Percentiles rank a stretch among this genome's conserved stretches.
phyloP scores from a whole-genome alignment of 345 rosid species.

The Corymbia maculata region DNA sequence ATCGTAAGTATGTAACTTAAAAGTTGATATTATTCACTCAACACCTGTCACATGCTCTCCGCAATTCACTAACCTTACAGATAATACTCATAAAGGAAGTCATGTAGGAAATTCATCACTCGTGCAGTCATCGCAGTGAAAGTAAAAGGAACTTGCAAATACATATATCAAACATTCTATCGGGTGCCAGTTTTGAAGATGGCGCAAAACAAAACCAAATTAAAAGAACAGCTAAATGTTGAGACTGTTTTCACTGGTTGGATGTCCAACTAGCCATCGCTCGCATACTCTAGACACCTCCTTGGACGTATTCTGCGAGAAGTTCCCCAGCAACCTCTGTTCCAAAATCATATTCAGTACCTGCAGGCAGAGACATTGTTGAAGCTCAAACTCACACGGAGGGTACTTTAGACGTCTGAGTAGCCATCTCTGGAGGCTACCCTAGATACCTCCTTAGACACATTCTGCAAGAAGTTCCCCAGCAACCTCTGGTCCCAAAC shows the following conservation, averaged over 20 bases:
- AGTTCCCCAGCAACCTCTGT: too few species aligned
- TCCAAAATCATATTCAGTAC: too few species aligned
- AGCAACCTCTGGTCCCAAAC: constrained; percentile 80
- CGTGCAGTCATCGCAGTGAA: fast-evolving
- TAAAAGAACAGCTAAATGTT: too few species aligned
- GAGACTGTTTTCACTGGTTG: too few species aligned
- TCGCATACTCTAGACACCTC: too few species aligned
- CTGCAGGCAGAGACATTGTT: too few species aligned
- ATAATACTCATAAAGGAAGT: not conserved
- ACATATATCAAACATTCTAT: fast-evolving
- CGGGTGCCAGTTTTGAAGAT: not conserved
- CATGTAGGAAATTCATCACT: not conserved
- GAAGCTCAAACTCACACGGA: not conserved
- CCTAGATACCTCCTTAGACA: constrained; percentile 2
- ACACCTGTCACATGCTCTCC: not conserved
- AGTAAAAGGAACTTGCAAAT: not conserved
- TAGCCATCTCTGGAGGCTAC: not conserved
- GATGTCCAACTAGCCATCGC: too few species aligned
- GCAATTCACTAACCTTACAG: not conserved
- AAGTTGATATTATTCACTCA: not conserved
- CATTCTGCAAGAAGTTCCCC: constrained; percentile 56
- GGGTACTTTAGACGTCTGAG: not conserved
- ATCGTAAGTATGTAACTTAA: not conserved
- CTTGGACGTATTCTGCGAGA: too few species aligned
- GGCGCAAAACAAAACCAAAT: not conserved